Evolutionary conservation across 1,284 basidiomycete species (phyloP), one percentile per base, ranked within the genome.

Genomic region (Microbotryomycetes sp.): DNA sequence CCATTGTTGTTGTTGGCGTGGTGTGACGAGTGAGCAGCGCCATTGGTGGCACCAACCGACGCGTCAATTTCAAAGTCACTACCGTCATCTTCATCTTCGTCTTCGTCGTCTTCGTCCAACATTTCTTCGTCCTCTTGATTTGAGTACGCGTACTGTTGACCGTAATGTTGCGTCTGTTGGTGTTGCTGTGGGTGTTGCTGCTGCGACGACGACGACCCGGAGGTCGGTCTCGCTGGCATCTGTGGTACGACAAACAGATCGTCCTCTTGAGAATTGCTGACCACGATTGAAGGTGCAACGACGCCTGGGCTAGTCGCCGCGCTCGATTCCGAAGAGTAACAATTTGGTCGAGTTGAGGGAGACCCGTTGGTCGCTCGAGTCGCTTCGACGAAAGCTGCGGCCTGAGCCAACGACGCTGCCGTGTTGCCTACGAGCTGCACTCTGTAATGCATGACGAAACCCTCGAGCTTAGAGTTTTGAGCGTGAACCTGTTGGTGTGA

Each of bases 81-180:
- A n/a, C 52, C 47, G 42, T 45, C 29, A 14, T 62, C 63, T 14
- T 50, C 48, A 58, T 80, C 77, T 2, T 63, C 64, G 22, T 53
- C 66, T 22, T 70, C 70, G 56, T 76, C 77, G 19, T 79, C 78
- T 22, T 73, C 73, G n/a, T 79, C 78, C 47, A 54, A 64, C 28
- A 80, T 80, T 81, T 56, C 61, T n/a, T 63, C 62, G 19, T 60
- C 62, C 30, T 62, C 46, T 42, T 54, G 23, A 22, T 46, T 32
- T 46, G 55, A 16, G 36, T 52, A 16, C 16, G 31, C 22, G 15
- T 52, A 28, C 31, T 54, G 12, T 22, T 19, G 32, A 26, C 50
- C 50, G 50, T n/a, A n/a, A n/a, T n/a, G n/a, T n/a, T n/a, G n/a
- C n/a, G n/a, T n/a, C n/a, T n/a, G n/a, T n/a, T n/a, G n/a, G n/a